Base-by-base conservation (phyloP, 1,139 yeast species). In the Geotrichum siamense region DNA sequence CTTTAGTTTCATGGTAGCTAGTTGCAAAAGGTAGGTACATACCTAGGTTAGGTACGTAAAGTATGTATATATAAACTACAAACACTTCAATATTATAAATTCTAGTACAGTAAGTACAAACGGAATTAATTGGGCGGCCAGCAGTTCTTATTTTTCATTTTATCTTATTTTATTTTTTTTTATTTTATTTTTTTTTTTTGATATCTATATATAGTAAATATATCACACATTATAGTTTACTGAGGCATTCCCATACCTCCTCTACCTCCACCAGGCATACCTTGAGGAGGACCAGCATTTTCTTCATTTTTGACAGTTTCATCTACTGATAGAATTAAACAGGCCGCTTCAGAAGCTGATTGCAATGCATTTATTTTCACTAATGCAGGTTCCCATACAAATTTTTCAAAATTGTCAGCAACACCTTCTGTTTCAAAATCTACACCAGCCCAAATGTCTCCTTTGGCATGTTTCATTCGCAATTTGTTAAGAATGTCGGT, bases 321-420 rank as follows among this genome's bases (percentile, higher is more conserved):
- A 64, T 91, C 99, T 46, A 91, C 95, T 16, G 94, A 81, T 54
- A 91, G 74, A 56, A 91, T 84, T 59, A 91, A 71, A 49, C 86
- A 82, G 6, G 97, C 95, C 31, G 98, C 98, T 64, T 91, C 99
- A n/a, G 96, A 82, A 21, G 99, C 98, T 55, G 94, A 81, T 60
- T 79, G 82, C 51, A 93, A 69, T n/a, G 98, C 96, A 62, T 91
- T 93, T 52, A 79, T 76, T 68, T 91, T 91, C 43, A 91, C 95
- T 57, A 91, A 74, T 31, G 96, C 81, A 3, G 99, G 99, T 65
- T 91, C 99, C 99, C 99, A 91, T 50, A 91, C 94, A 60, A 86
- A 91, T 51, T 74, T 77, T 48, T 76, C 79, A 71, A 87, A 78
- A 62, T 87, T 91, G 66, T 91, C 81, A 39, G 91, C 89, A 51